Evolutionary conservation across 2,329 filamentous ascomycete species (phyloP).

Genomic region (Cladophialophora chaetospira): DNA sequence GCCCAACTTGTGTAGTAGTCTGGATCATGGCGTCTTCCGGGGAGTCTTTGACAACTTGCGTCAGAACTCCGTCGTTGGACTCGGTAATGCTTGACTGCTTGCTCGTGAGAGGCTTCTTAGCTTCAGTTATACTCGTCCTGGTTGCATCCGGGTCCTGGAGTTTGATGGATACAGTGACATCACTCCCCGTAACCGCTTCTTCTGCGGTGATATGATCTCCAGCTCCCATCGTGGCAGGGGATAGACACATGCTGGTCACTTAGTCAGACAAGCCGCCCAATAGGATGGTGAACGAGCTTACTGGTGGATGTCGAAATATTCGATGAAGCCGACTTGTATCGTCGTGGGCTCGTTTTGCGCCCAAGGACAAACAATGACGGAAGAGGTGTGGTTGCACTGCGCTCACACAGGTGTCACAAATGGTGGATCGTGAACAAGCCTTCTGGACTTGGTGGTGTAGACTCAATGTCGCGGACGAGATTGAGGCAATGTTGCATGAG

Average conservation of each 20-base stretch:
- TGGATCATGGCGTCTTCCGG: background rate
- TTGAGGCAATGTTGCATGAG: too few relatives aligned
- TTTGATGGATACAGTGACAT: background rate
- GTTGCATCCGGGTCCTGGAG: background rate
- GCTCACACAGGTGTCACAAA: too few relatives aligned
- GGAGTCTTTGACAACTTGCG: background rate
- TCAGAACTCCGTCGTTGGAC: too few relatives aligned
- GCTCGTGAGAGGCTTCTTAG: background rate
- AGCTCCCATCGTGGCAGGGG: background rate
- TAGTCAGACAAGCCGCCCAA: conserved; percentile 9
- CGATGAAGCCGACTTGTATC: too few relatives aligned
- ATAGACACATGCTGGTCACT: background rate
- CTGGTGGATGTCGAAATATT: too few relatives aligned
- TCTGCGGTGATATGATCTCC: conserved; percentile 1
- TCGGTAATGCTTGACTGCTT: too few relatives aligned
- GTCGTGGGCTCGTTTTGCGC: too few relatives aligned
- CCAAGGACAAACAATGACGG: too few relatives aligned
- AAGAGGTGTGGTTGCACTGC: too few relatives aligned
- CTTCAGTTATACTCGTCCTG: background rate
- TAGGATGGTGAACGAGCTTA: background rate
- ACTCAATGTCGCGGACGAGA: too few relatives aligned
- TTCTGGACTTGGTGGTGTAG: too few relatives aligned
- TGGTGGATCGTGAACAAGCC: too few relatives aligned
- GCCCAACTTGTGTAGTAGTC: background rate
- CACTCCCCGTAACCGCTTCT: background rate